Evolutionary conservation across 2,329 filamentous ascomycete genomes (phyloP), one percentile per base, ranked within the genome.

Genomic region (Moelleriella libera): DNA sequence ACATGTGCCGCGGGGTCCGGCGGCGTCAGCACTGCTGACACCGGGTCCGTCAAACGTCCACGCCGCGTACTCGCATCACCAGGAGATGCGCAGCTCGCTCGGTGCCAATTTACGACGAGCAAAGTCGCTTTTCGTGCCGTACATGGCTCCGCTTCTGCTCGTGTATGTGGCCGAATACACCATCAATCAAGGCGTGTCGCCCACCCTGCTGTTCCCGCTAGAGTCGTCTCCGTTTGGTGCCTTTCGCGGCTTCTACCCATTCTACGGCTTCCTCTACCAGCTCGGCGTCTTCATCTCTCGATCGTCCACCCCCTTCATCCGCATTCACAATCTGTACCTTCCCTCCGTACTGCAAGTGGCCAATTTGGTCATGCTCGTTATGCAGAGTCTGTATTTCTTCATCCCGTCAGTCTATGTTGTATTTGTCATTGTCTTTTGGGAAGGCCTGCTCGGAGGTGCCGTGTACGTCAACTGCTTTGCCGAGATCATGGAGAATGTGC

Each of bases 401-500:
- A 76, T 97, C 12, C 89, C 90, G 0, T 85, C 71, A 30, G 85
- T 96, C 29, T 96, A 88, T 60, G 57, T 95, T n/a, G 71, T 97
- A 1, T 96, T 95, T 58, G 50, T 77, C 28, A 70, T 97, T 50
- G 73, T 96, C 21, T 92, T 97, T 59, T 97, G 90, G 90, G 92
- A 97, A 62, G 92, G 92, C 0, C 64, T 97, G 10, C 70, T 98
- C 0, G 92, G 92, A 1, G 92, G 92, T 0, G 72, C 88, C 4
- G 92, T 97, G 0, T 98, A 98, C 57, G 89, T 97, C 50, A 94
- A 90, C 58, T 95, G 89, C 0, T 98, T 97, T 64, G 88, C 89
- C 0, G 86, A 94, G 60, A 96, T 98, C 51, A 83, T 88, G 61
- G 88, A 96, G 57, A 80, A 82, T 6, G 81, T 96, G 1, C 79